A percentile compares a stretch with the other conserved stretches of the same genome.
phyloP scores from a whole-genome alignment of 2,329 filamentous ascomycete species.

The Hysterium pulicare region DNA sequence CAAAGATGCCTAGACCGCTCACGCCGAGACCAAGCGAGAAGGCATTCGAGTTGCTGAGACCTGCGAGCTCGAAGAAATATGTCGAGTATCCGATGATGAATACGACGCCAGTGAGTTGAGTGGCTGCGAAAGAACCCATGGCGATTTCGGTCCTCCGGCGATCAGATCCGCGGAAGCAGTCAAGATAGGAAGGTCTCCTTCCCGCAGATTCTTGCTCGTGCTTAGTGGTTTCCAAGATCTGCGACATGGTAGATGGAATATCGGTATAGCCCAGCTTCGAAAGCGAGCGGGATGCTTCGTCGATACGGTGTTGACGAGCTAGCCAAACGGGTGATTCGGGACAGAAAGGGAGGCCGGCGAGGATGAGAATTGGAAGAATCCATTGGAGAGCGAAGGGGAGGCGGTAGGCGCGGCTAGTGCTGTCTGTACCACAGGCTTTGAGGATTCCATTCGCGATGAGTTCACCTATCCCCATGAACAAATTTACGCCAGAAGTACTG shows the following conservation, averaged over 20 bases:
- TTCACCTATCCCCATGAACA: conserved; percentile 3
- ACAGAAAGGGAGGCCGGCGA: conserved; percentile 1
- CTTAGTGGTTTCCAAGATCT: background rate
- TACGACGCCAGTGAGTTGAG: background rate
- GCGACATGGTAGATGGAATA: background rate
- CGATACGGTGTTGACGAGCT: background rate
- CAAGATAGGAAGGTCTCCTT: conserved; percentile 1
- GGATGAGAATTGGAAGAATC: conserved; percentile 2
- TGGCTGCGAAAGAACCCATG: conserved; percentile 1
- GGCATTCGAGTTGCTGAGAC: conserved; percentile 3
- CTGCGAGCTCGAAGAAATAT: conserved; percentile 7
- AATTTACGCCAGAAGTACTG: conserved; percentile 2
- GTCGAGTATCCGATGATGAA: conserved; percentile 3
- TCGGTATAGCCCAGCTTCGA: conserved; percentile 1
- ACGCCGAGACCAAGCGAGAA: conserved; percentile 2
- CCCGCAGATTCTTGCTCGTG: background rate
- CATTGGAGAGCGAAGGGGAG: conserved; percentile 3
- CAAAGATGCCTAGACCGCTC: background rate
- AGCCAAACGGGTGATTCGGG: conserved; percentile 4
- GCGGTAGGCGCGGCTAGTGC: background rate
- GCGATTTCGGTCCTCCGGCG: conserved; percentile 2
- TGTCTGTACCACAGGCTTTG: background rate
- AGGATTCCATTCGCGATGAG: conserved; percentile 1
- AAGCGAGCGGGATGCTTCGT: conserved; percentile 1
- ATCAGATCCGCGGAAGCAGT: conserved; percentile 2